Conservation (phyloP, 805 yeast genomes). For the Myxozyma monticola region DNA sequence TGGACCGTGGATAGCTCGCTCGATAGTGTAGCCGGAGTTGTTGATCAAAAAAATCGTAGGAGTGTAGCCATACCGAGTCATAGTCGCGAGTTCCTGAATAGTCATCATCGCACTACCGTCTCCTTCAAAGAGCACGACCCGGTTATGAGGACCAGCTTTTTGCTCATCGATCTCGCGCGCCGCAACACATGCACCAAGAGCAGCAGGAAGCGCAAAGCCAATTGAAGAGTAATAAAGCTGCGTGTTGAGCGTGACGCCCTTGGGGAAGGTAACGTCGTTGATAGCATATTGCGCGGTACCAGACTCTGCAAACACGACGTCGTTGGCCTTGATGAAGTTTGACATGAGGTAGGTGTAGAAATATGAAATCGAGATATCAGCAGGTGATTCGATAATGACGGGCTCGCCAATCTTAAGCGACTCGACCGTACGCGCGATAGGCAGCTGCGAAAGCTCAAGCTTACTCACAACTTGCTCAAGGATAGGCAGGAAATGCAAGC, state of each 20-base stretch:
- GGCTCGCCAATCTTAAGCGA: constrained; percentile 34
- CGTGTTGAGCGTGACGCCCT: constrained; percentile 46
- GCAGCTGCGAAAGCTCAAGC: constrained; percentile 40
- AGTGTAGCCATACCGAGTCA: constrained; percentile 56
- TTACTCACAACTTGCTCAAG: constrained; percentile 45
- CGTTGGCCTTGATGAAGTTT: constrained; percentile 56
- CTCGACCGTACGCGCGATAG: constrained; percentile 31
- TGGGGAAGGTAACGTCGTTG: constrained; percentile 65
- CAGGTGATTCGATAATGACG: constrained; percentile 19
- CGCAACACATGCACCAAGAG: constrained; percentile 80
- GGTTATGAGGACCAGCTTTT: constrained; percentile 35
- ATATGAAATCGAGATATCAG: constrained; percentile 40
- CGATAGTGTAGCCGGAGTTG: constrained; percentile 88
- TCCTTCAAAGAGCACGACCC: constrained; percentile 77
- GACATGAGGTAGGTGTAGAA: constrained; percentile 42
- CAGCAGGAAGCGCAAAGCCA: constrained; percentile 85
- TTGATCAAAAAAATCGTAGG: constrained; percentile 76
- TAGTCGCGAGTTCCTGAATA: constrained; percentile 69
- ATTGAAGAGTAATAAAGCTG: constrained; percentile 82
- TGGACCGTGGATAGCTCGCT: constrained; percentile 81
- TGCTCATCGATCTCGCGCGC: constrained; percentile 52
- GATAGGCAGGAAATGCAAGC: constrained; percentile 53
- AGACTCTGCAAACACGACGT: constrained; percentile 75
- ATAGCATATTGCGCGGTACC: constrained; percentile 80
- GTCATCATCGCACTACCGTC: constrained; percentile 97